phyloP scores from a whole-genome alignment of 202 grass and related monocot genomes.

The Schoenoplectus tabernaemontani region DNA sequence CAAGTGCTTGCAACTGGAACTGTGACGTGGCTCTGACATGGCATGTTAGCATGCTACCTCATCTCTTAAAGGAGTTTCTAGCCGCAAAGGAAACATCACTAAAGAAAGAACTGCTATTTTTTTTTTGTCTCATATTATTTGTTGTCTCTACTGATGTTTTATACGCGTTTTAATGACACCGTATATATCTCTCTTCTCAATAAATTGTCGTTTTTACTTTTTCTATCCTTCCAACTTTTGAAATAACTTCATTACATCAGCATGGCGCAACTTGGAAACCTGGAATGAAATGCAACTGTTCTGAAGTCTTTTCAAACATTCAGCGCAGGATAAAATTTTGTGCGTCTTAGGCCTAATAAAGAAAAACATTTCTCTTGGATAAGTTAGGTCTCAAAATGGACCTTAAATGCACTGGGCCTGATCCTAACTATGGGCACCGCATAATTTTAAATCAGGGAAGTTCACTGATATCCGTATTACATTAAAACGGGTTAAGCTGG shows the following conservation, averaged over 20 bases:
- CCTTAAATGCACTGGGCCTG: not conserved
- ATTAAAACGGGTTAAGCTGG: not conserved
- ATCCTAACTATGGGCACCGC: not conserved
- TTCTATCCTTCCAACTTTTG: not conserved
- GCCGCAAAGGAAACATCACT: not conserved
- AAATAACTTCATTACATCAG: not conserved
- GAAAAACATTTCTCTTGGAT: not conserved
- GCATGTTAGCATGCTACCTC: not conserved
- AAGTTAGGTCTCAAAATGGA: not conserved
- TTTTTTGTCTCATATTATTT: constrained; percentile 9
- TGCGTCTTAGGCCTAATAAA: not conserved
- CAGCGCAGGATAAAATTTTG: no score
- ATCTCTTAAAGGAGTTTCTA: not conserved
- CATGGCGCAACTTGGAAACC: not conserved
- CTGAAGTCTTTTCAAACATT: no score
- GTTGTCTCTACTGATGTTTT: not conserved
- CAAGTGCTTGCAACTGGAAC: not conserved
- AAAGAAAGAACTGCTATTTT: not conserved
- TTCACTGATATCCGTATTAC: not conserved
- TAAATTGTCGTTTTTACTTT: constrained; percentile 9
- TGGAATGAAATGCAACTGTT: no score
- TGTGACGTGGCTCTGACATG: not conserved
- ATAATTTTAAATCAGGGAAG: not conserved
- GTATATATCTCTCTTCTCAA: not conserved
- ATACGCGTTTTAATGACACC: not conserved